These are phyloP conservation scores for Dryadomyces sulphureus DNA, from an alignment of 2,329 filamentous ascomycete genomes.

Conservation along the genomic window DNA sequence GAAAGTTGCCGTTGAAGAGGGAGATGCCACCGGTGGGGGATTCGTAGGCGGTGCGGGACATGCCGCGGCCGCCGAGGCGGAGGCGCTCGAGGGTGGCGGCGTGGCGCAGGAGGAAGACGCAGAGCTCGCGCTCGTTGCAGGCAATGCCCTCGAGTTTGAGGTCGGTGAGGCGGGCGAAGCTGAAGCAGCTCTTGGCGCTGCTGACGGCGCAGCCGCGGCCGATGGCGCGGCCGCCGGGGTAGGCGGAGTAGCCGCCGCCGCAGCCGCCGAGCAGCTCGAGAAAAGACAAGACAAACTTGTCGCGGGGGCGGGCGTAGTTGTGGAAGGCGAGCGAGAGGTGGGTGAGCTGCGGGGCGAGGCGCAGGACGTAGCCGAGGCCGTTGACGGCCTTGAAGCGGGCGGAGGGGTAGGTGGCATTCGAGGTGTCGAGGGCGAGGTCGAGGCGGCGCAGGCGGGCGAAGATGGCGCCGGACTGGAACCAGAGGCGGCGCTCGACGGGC, in stretches of 20 bases:
- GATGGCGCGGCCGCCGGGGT: no score
- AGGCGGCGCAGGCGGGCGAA: constrained; percentile 25
- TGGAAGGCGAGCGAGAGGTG: constrained; percentile 27
- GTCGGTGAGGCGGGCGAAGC: constrained; percentile 23
- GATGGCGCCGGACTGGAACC: constrained; percentile 25
- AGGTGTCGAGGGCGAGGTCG: constrained; percentile 25
- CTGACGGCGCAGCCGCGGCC: neutral
- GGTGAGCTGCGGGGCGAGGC: constrained; percentile 21
- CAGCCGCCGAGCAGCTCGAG: constrained; percentile 16
- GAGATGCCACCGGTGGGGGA: constrained; percentile 27
- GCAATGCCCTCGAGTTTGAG: constrained; percentile 27
- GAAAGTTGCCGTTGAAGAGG: constrained; percentile 28
- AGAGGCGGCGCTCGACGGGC: constrained; percentile 21
- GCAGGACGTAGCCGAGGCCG: constrained; percentile 26
- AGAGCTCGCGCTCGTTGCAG: constrained; percentile 28
- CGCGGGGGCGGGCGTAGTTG: constrained; percentile 21
- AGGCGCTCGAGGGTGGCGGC: constrained; percentile 23
- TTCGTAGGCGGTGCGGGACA: constrained; percentile 15
- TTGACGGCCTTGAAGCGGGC: constrained; percentile 25
- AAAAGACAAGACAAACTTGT: constrained; percentile 26
- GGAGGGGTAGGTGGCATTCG: constrained; percentile 20
- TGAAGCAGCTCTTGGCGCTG: constrained; percentile 17
- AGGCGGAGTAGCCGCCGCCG: neutral
- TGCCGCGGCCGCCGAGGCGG: constrained; percentile 28
- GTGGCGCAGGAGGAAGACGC: constrained; percentile 25